Conservation (phyloP, 805 yeast species). For the Diddensiella caesifluorescens region DNA sequence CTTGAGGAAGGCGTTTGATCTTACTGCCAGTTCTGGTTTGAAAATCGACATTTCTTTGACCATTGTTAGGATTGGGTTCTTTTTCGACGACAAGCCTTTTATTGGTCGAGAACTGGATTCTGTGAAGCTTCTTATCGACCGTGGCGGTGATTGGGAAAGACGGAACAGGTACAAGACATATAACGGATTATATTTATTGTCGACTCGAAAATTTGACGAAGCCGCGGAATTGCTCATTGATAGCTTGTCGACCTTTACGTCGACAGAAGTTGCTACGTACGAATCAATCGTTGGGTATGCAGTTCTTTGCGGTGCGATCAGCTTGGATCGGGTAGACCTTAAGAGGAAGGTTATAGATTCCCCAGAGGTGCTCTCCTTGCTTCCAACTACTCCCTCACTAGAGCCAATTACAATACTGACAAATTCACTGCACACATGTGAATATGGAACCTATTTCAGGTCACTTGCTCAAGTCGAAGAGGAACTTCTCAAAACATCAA, state of each 20-base stretch:
- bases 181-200: conserved; percentile 73
- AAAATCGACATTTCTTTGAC: conserved; percentile 84
- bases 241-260: conserved; percentile 90
- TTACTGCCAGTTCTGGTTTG: conserved; percentile 80
- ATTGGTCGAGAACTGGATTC: conserved; percentile 70
- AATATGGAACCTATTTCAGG: conserved; percentile 74
- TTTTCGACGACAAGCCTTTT: conserved; percentile 69
- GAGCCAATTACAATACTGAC: conserved; percentile 80
- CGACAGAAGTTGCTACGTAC: conserved; percentile 82
- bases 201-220: conserved; percentile 79
- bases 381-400: conserved; percentile 62
- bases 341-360: conserved; percentile 84
- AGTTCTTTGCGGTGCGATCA: conserved; percentile 77
- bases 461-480: conserved; percentile 74
- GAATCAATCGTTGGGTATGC: conserved; percentile 88
- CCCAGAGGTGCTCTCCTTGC: conserved; percentile 82
- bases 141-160: conserved; percentile 99
- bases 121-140: conserved; percentile 71
- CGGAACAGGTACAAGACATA: conserved; percentile 92
- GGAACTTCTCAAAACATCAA: conserved; percentile 54
- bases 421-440: conserved; percentile 82
- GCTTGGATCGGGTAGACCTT: conserved; percentile 77
- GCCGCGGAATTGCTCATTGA: conserved; percentile 84
- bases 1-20: conserved; percentile 64
- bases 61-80: conserved; percentile 82